Evolutionary conservation across 1,139 yeast genomes (phyloP), one percentile per base, ranked within the genome.

Genomic region (Kodamaea derodonti): DNA sequence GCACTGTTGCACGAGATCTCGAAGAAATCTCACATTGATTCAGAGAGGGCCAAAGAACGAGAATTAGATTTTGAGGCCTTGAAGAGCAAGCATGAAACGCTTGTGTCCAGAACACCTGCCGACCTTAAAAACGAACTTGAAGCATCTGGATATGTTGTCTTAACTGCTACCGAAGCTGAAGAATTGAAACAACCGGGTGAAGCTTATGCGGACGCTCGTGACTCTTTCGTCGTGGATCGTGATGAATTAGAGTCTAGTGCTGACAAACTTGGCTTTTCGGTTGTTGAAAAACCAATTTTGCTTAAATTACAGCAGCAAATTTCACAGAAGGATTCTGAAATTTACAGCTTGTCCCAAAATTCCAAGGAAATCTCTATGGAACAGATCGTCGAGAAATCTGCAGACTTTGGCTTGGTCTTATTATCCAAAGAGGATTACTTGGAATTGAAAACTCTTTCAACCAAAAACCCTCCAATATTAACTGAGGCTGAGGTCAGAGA

Each of bases 341-440:
- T 65, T 11, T 54, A 48, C 37, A 51, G 51, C 14, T 48, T 62
- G 38, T 48, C 47, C 3, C 46, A 52, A 24, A 38, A 38, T n/a
- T 42, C 45, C 15, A 36, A 41, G 1, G 51, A 49, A 9, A 20
- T 56, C 8, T 46, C 54, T 4, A 57, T 54, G 40, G 63, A 60
- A 20, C 36, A 33, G 3, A 32, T 65, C 6, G 35, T 52, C 15
- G 57, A 53, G 18, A 56, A 49, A 28, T 77, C 80, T 42, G 56
- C 65, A 5, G 78, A 72, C 29, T 56, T 68, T 37, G 73, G 58
- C 17, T 43, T 64, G 43, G 52, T 62, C 7, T 37, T 54, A 8
- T 41, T 65, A 30, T 54, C 49, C 6, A 56, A 54, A 37, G 48
- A 49, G 3, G 69, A 65, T 38, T 64, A 61, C 38, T 58, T 59